phyloP scores from a whole-genome alignment of 2,329 filamentous ascomycete genomes.

The Onygena corvina region DNA sequence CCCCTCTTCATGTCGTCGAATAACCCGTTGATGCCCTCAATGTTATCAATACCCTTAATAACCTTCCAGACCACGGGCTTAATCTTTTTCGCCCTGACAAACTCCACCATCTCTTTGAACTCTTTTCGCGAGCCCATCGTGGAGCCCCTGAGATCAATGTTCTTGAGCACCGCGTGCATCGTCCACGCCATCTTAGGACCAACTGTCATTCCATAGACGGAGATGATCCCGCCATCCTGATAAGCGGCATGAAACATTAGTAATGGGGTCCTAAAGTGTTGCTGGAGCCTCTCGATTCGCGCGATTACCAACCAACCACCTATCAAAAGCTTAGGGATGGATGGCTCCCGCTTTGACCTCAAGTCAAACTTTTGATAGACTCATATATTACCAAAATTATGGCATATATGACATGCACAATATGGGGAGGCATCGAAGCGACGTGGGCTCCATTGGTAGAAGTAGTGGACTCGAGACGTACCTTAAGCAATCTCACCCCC shows the following conservation, averaged over 20 bases:
- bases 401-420: not conserved
- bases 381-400: not conserved
- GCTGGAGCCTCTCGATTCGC: not conserved
- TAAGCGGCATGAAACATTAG: constrained; percentile 6
- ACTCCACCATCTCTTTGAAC: constrained; percentile 80
- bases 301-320: too few species aligned
- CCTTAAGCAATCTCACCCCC: constrained; percentile 56
- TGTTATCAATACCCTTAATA: constrained; percentile 59
- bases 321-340: too few species aligned
- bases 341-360: too few species aligned
- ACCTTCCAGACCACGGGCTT: constrained; percentile 65
- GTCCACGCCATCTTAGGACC: constrained; percentile 73
- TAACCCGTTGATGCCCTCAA: constrained; percentile 65
- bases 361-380: not conserved
- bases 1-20: constrained; percentile 83
- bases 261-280: constrained; percentile 4
- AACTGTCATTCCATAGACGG: constrained; percentile 83
- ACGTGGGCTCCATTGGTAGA: not conserved
- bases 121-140: constrained; percentile 89
- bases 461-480: constrained; percentile 21
- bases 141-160: constrained; percentile 71
- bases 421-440: not conserved
- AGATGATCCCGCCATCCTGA: constrained; percentile 65
- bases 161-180: constrained; percentile 74
- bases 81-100: constrained; percentile 62